Base-by-base conservation (phyloP, 306 rosid genomes). In the Trichosanthes truncata region DNA sequence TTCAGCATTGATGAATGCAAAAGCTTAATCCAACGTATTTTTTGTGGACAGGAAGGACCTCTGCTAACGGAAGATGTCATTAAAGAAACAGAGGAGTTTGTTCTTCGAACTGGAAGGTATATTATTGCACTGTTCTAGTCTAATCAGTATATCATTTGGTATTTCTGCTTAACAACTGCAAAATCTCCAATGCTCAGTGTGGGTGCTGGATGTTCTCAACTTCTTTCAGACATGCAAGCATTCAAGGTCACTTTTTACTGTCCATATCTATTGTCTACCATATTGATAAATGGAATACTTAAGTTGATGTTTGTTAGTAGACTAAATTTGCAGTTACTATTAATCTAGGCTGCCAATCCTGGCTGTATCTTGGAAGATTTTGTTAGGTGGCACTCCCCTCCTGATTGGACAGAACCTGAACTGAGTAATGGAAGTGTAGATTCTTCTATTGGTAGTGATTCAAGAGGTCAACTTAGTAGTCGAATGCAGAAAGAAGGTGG, bases 181-280 rank as follows among this genome's bases (percentile, higher is more conserved):
- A 84, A 80, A 55, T 81, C 79, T 86, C 83, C 82, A 81, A 21
- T 91, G 86, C 25, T 81, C 91, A 96, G 99, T 83, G 99, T 96
- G 87, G 98, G 99, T 81, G 99, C 97, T 84, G 99, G 97, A 71
- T 96, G 99, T 87, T 96, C 99, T 76, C 99, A 96, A 86, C 97
- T 96, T 66, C 97, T 93, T 80, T 96, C 99, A 20, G 99, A 96
- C 83, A 96, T 96, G 99, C 99, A 96, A 85, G 98, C 99, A 83
- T 96, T 93, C 92, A 96, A 96, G 98, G 99, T 93, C 74, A 52
- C 80, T 72, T 79, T 80, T 62, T 79, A 35, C 78, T 80, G 80
- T 59, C 63, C 33, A 51, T 51, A 33, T 80, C 77, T 78, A 68
- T 45, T 85, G 82, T 61, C 60, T 3, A 74, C 79, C 80, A 76